A percentile compares a stretch with the other conserved stretches of the same genome.
These are phyloP conservation scores for Lecanosticta acicola DNA, from an alignment of 2,329 filamentous ascomycete genomes.

Conservation along the genomic window DNA sequence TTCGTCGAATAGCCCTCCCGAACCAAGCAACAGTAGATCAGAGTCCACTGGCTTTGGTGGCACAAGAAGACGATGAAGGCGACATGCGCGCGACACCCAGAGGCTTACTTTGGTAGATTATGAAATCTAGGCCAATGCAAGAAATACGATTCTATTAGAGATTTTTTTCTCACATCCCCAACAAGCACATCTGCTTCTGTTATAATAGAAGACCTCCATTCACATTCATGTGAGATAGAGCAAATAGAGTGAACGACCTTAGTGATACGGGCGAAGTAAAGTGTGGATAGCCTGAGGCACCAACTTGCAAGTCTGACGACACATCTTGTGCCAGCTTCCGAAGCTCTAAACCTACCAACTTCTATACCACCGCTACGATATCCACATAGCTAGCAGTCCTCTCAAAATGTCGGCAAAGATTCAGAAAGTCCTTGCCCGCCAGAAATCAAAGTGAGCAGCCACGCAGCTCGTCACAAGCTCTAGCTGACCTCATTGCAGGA, in stretches of 20 bases:
- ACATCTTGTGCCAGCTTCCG: neutral
- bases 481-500: conserved; percentile 47
- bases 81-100: too few species aligned
- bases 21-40: conserved; percentile 28
- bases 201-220: too few species aligned
- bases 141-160: too few species aligned
- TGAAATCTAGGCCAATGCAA: too few species aligned
- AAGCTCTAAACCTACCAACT: neutral
- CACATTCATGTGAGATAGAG: too few species aligned
- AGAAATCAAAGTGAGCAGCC: conserved; percentile 64
- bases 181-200: too few species aligned
- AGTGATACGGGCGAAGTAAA: too few species aligned
- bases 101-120: too few species aligned
- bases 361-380: neutral
- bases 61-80: conserved; percentile 26
- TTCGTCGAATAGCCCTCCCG: neutral
- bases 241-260: too few species aligned
- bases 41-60: conserved; percentile 34
- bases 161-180: too few species aligned
- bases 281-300: too few species aligned
- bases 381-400: neutral
- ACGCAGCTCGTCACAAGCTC: neutral
- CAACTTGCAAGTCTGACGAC: neutral
- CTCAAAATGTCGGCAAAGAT: conserved; percentile 48
- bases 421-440: conserved; percentile 65